A percentile compares a stretch with the other conserved stretches of the same genome.
Evolutionary conservation across 805 yeast genomes (phyloP).

Genomic region (Saccharomycopsis sp.): DNA sequence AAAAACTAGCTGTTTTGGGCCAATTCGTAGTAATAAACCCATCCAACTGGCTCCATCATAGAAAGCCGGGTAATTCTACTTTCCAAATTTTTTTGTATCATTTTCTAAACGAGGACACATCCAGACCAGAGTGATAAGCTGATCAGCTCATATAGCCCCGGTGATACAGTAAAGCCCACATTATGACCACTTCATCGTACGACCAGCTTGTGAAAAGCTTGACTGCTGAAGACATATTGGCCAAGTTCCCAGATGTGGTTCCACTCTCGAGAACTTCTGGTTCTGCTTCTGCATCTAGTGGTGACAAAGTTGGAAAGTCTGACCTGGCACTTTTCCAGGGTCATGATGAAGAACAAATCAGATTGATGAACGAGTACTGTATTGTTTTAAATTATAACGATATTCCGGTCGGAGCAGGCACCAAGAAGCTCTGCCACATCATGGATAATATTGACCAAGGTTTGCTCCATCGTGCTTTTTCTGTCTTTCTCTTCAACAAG

Average conservation of each 20-base stretch:
- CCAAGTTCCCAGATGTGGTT: slow-evolving; percentile 56
- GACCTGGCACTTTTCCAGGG: slow-evolving; percentile 54
- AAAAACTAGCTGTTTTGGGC: too few species aligned
- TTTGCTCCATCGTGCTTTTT: slow-evolving; percentile 87
- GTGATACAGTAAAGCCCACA: too few species aligned
- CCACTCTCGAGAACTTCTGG: slow-evolving; percentile 57
- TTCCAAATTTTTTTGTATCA: too few species aligned
- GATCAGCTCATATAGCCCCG: too few species aligned
- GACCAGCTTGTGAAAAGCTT: slow-evolving; percentile 47
- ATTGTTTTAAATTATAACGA: slow-evolving; percentile 87
- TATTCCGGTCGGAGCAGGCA: slow-evolving; percentile 82
- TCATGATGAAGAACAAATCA: slow-evolving; percentile 89
- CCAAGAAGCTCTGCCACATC: slow-evolving; percentile 82
- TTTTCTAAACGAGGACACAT: too few species aligned
- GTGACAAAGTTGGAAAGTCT: slow-evolving; percentile 23
- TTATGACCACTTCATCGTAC: slow-evolving; percentile 29
- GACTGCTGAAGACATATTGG: slow-evolving; percentile 40
- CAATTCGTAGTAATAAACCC: too few species aligned
- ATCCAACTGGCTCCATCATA: too few species aligned
- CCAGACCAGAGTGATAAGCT: too few species aligned
- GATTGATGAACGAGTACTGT: slow-evolving; percentile 93
- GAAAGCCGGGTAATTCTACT: too few species aligned
- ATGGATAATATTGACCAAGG: slow-evolving; percentile 84
- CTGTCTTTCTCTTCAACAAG: slow-evolving; percentile 84
- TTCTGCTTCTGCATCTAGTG: slow-evolving; percentile 34